Evolutionary conservation across 2,329 filamentous ascomycete genomes (phyloP).

Genomic region (Akanthomyces uredinophilus): DNA sequence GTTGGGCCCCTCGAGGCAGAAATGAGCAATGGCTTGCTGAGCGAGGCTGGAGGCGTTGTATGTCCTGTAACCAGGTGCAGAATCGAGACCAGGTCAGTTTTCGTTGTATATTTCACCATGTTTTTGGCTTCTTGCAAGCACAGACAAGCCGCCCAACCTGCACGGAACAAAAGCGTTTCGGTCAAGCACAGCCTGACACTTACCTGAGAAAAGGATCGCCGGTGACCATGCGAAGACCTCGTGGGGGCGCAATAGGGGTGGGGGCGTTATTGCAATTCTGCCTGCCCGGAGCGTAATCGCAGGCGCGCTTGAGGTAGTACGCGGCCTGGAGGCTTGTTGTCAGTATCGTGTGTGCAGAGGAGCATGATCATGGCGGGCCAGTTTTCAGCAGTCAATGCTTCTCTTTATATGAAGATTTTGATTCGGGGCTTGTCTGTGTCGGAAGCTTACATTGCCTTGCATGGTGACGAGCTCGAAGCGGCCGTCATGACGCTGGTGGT

Average conservation of each 20-base stretch:
- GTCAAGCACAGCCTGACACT: not conserved
- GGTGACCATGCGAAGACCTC: constrained; percentile 61
- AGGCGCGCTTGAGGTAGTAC: constrained; percentile 25
- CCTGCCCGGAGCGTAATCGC: constrained; percentile 24
- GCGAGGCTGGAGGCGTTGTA: constrained; percentile 39
- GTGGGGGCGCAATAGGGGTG: constrained; percentile 50
- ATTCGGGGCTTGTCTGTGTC: not conserved
- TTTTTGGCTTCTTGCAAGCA: not conserved
- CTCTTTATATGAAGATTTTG: too few relatives aligned
- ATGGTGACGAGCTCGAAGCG: constrained; percentile 41
- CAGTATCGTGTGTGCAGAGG: not conserved
- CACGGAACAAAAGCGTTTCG: not conserved
- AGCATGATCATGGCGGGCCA: too few relatives aligned
- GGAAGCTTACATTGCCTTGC: constrained; percentile 23
- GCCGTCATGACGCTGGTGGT: constrained; percentile 47
- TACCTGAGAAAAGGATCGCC: constrained; percentile 48
- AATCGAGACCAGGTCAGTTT: not conserved
- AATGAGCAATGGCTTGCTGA: constrained; percentile 48
- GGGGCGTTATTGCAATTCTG: constrained; percentile 20
- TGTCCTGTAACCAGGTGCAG: constrained; percentile 24
- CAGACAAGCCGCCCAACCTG: not conserved
- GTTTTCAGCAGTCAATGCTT: too few relatives aligned
- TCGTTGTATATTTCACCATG: not conserved
- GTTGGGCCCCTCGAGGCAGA: constrained; percentile 43
- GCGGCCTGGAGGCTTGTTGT: constrained; percentile 18